Base-by-base conservation (phyloP, 495 filamentous ascomycete species). In the Penicillium atrosanguineum region DNA sequence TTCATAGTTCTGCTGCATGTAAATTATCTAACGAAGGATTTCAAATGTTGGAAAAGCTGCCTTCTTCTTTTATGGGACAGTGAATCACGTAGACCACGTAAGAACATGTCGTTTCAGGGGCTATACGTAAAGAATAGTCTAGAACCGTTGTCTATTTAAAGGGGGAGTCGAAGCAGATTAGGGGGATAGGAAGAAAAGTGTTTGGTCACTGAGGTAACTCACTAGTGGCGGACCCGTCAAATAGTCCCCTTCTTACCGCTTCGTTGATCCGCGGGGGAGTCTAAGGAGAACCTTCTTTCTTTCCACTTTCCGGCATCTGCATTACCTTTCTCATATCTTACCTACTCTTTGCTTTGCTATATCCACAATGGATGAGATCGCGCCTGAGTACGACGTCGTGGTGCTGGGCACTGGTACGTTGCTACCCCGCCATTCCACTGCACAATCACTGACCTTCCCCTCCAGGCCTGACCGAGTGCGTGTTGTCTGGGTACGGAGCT, bases 341-440 rank as follows among this genome's bases (percentile, higher is more conserved):
- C 48, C 41, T 38, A 39, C 38, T 44, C 3, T 34, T 55, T 44
- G 47, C 34, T 49, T 38, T 37, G 26, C 41, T 19, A 44, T 46
- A 50, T 53, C 28, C 67, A 80, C 56, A 71, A 96, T 96, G 90
- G 94, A 96, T 70, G 94, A 98, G 73, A 95, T 98, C 62, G 89
- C 91, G 50, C 85, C 86, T 50, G 91, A 96, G 73, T 98, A 98
- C 80, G 94, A 98, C 82, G 87, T 96, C 70, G 88, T 98, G 63
- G 95, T 98, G 65, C 87, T 98, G 67, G 94, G 94, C 75, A 98
- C 94, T 65, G 90, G 90, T 94, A 74, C 64, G 79, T 74, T 71
- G 67, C 73, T 75, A 76, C 72, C 68, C 69, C 69, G 64, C 68
- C 58, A 67, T 69, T 61, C 47, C 42, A 49, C 48, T 41, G 52